Base-by-base conservation (phyloP, 2,329 filamentous ascomycete genomes). In the Fusarium pseudograminearum region DNA sequence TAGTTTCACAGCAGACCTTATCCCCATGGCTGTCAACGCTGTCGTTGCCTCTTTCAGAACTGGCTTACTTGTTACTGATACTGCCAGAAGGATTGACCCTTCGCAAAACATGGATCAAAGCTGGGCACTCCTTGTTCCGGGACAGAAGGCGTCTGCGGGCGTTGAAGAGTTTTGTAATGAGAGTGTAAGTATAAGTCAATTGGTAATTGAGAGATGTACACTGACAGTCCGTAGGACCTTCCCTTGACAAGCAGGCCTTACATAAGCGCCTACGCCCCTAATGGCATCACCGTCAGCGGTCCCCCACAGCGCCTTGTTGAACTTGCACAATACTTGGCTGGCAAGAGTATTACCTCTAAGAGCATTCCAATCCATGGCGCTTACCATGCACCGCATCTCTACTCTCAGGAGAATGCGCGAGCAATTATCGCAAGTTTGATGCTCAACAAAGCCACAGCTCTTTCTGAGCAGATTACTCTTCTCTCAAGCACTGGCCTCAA, bases 211-310 rank as follows among this genome's bases (percentile, higher is more conserved):
- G 14, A 42, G 14, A 42, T 42, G 4, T 15, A 4, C 5, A 18
- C 41, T 44, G 5, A 44, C 16, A 11, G 16, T 8, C 1, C 11
- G 0, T 0, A 68, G 65, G 57, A 69, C 0, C 7, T 62, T 6
- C 30, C 67, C 0, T 57, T 71, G 59, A 73, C 70, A 1, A 71
- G 59, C 14, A 57, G 30, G 4, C 70, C 70, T 5, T 73, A 71
- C 14, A 69, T 71, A 47, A 72, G 70, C 47, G 70, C 70, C 22
- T 71, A 72, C 7, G 67, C 67, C 3, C 60, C 67, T 0, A 72
- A 62, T 9, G 70, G 70, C 0, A 63, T 73, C 8, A 71, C 70
- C 2, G 52, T 72, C 16, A 72, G 70, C 30, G 70, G 70, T 1
- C 70, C 70, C 0, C 70, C 70, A 2, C 59, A 61, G 26, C 62